phyloP scores from a whole-genome alignment of 345 rosid genomes.

The Diplotaxis tenuifolia region DNA sequence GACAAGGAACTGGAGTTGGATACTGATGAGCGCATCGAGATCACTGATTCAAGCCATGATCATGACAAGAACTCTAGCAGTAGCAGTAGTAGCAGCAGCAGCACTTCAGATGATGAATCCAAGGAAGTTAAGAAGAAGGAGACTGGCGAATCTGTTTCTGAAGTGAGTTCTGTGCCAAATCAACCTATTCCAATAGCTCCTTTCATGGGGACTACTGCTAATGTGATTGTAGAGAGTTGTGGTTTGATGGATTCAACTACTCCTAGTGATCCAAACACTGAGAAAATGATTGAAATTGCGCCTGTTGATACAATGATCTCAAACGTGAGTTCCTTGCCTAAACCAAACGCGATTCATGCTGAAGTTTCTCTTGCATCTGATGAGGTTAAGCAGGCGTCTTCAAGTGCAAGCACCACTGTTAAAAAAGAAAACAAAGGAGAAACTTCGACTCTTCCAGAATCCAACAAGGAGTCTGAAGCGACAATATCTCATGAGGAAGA shows the following conservation, averaged over 20 bases:
- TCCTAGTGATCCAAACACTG: constrained; percentile 31
- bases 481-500: constrained; percentile 48
- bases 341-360: constrained; percentile 14
- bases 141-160: constrained; percentile 27
- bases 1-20: constrained; percentile 29
- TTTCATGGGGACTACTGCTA: constrained; percentile 31
- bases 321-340: constrained; percentile 32
- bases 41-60: constrained; percentile 38
- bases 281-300: constrained; percentile 32
- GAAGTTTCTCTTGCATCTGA: constrained; percentile 25
- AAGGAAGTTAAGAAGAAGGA: constrained; percentile 38
- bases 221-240: constrained; percentile 37
- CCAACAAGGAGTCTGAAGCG: constrained; percentile 38
- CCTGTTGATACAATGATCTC: constrained; percentile 38
- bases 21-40: constrained; percentile 39
- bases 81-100: constrained; percentile 37
- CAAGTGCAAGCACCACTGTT: constrained; percentile 20
- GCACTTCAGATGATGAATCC: constrained; percentile 61
- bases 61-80: constrained; percentile 53
- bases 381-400: constrained; percentile 33
- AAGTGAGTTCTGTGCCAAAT: constrained; percentile 29
- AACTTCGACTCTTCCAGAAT: constrained; percentile 36
- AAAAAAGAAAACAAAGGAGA: constrained; percentile 34
- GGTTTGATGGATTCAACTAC: constrained; percentile 30
- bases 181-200: constrained; percentile 35